phyloP scores from a whole-genome alignment of 2,329 filamentous ascomycete species.

The Aplosporella prunicola region DNA sequence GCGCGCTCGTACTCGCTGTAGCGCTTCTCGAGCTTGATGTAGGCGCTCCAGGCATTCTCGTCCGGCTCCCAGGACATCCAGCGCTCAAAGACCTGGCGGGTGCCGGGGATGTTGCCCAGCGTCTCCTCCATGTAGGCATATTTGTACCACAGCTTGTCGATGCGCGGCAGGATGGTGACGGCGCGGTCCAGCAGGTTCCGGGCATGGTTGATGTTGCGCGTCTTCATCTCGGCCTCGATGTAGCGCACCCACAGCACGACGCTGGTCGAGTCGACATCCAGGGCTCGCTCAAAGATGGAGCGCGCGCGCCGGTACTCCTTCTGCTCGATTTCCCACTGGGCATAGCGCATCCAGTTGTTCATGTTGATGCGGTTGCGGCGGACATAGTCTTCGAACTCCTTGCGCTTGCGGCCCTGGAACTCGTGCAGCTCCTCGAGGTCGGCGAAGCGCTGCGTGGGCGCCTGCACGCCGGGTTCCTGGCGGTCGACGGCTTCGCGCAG shows the following conservation, averaged over 20 bases:
- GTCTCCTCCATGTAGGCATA: constrained; percentile 99
- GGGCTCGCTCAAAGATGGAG: constrained; percentile 86
- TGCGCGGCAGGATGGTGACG: constrained; percentile 79
- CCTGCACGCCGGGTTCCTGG: constrained; percentile 79
- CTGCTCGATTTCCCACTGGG: constrained; percentile 93
- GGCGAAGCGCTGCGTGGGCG: constrained; percentile 87
- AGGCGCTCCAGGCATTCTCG: constrained; percentile 88
- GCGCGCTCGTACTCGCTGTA: constrained; percentile 88
- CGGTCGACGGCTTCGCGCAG: constrained; percentile 94
- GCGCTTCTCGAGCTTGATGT: constrained; percentile 94
- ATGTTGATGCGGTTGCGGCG: constrained; percentile 89
- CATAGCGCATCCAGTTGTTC: constrained; percentile 99
- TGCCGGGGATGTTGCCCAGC: constrained; percentile 85
- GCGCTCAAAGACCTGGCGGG: constrained; percentile 86
- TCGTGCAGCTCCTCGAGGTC: constrained; percentile 97
- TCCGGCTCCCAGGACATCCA: constrained; percentile 99
- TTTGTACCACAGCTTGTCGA: constrained; percentile 98
- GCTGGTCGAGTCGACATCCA: constrained; percentile 83
- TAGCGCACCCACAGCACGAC: constrained; percentile 86
- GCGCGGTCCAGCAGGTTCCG: constrained; percentile 89
- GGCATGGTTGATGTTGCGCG: constrained; percentile 90
- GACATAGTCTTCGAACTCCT: constrained; percentile 97
- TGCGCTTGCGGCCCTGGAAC: constrained; percentile 89
- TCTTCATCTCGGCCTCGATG: constrained; percentile 94
- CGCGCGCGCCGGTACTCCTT: constrained; percentile 90